A percentile compares a stretch with the other conserved stretches of the same genome.
Evolutionary conservation across 2,329 filamentous ascomycete species (phyloP).

Genomic region (Fusarium sp.): DNA sequence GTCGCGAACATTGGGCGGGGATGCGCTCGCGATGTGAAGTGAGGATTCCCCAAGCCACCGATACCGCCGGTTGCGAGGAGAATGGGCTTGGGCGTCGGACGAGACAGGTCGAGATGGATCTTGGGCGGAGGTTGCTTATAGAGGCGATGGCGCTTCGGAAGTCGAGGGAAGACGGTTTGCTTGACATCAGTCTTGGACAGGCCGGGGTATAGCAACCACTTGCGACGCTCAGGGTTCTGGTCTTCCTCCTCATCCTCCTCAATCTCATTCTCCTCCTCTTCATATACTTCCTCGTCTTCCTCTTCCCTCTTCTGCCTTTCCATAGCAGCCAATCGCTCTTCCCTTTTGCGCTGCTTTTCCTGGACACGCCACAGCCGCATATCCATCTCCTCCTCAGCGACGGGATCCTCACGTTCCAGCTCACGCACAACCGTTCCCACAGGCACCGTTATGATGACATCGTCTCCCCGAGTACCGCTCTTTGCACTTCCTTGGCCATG

Average conservation of each 20-base stretch:
- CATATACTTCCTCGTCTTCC: conserved; percentile 27
- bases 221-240: conserved; percentile 68
- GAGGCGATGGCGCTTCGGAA: conserved; percentile 64
- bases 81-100: conserved; percentile 84
- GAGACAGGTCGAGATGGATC: conserved; percentile 78
- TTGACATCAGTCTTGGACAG: conserved; percentile 76
- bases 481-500: conserved; percentile 80
- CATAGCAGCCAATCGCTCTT: conserved; percentile 52
- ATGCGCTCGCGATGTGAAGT: conserved; percentile 84
- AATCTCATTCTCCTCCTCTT: conserved; percentile 28
- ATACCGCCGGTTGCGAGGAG: conserved; percentile 88
- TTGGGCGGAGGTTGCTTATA: conserved; percentile 79
- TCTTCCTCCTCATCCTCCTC: conserved; percentile 54
- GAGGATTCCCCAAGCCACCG: conserved; percentile 92
- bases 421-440: conserved; percentile 93
- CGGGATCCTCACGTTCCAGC: conserved; percentile 80
- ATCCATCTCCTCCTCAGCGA: conserved; percentile 70
- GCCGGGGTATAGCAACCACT: conserved; percentile 90
- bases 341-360: conserved; percentile 49
- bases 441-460: conserved; percentile 89
- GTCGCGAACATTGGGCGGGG: conserved; percentile 89
- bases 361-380: conserved; percentile 49
- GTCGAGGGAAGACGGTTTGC: conserved; percentile 60
- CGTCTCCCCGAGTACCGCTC: conserved; percentile 84
- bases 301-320: conserved; percentile 39